These are phyloP conservation scores for Fusarium buxicola DNA, from an alignment of 2,329 filamentous ascomycete species.

Conservation along the genomic window DNA sequence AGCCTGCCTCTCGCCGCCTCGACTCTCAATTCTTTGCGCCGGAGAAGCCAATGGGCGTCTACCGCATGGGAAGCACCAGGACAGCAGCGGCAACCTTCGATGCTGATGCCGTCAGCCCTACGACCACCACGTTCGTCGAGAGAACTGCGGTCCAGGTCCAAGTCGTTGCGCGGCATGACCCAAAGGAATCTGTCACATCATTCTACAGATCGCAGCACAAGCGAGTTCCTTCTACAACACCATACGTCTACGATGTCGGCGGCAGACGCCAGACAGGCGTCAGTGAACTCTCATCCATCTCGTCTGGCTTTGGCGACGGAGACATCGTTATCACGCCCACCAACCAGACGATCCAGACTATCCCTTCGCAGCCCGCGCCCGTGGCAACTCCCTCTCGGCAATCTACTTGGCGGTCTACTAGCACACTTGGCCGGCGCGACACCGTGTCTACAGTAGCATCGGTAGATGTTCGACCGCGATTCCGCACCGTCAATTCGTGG, in stretches of 20 bases:
- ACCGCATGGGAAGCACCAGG: slow-evolving; percentile 26
- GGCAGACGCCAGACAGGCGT: slow-evolving; percentile 50
- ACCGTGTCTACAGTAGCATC: slow-evolving; percentile 65
- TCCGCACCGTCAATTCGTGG: slow-evolving; percentile 71
- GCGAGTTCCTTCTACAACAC: slow-evolving; percentile 32
- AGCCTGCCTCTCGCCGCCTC: slow-evolving; percentile 23
- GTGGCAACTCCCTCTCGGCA: slow-evolving; percentile 23
- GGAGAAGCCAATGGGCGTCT: slow-evolving; percentile 34
- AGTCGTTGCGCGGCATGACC: slow-evolving; percentile 35
- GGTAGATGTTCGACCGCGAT: slow-evolving; percentile 66
- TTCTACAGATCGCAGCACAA: slow-evolving; percentile 26
- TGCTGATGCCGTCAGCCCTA: slow-evolving; percentile 38
- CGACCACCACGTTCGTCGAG: slow-evolving; percentile 42
- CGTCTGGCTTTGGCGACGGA: slow-evolving; percentile 73
- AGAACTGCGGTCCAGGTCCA: slow-evolving; percentile 37
- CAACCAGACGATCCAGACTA: slow-evolving; percentile 29
- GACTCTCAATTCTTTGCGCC: slow-evolving; percentile 39
- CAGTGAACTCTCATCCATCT: slow-evolving; percentile 69
- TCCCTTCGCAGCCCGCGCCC: slow-evolving; percentile 27
- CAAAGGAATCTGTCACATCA: slow-evolving; percentile 27
- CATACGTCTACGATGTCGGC: slow-evolving; percentile 28
- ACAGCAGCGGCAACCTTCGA: slow-evolving; percentile 25
- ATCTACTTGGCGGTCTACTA: slow-evolving; percentile 32
- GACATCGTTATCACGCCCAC: slow-evolving; percentile 63
- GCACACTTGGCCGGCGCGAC: slow-evolving; percentile 53